Evolutionary conservation across 495 filamentous ascomycete species (phyloP).

Genomic region (Hypoxylon lienhwacheense): DNA sequence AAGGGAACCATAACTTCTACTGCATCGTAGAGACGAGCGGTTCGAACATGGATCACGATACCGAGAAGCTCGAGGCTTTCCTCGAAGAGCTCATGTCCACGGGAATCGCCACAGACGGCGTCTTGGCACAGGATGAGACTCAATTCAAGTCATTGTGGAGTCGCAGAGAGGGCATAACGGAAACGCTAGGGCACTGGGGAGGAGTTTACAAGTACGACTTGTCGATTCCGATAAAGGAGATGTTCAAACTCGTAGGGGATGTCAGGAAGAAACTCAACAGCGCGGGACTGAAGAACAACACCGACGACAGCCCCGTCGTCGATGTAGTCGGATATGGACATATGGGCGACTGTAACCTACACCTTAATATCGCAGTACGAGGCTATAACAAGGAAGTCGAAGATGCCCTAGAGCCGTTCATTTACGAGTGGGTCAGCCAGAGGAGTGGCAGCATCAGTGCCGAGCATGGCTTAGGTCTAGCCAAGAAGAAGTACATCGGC

Average conservation of each 20-base stretch:
- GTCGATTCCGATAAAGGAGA: constrained; percentile 84
- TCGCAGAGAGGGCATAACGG: constrained; percentile 91
- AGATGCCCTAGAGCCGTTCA: constrained; percentile 86
- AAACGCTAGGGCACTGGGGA: constrained; percentile 84
- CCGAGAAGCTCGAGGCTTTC: constrained; percentile 79
- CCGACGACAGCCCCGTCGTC: constrained; percentile 76
- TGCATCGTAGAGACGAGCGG: constrained; percentile 95
- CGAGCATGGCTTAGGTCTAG: constrained; percentile 90
- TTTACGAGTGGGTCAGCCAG: constrained; percentile 94
- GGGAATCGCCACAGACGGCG: constrained; percentile 82
- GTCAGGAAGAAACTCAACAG: constrained; percentile 67
- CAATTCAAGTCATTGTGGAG: constrained; percentile 84
- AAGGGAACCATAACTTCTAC: constrained; percentile 87
- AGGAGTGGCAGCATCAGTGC: constrained; percentile 90
- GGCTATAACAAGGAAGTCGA: constrained; percentile 87
- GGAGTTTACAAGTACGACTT: constrained; percentile 99
- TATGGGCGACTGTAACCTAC: constrained; percentile 95
- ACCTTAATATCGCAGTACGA: constrained; percentile 82
- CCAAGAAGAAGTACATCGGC: constrained; percentile 91
- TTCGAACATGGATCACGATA: constrained; percentile 89
- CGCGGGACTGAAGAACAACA: constrained; percentile 75
- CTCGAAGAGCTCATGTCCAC: constrained; percentile 88
- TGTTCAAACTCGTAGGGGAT: constrained; percentile 89
- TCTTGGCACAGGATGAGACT: constrained; percentile 88
- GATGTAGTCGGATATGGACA: constrained; percentile 95